Conservation (phyloP, 2,329 filamentous ascomycete genomes). For the Didymosphaeria variabile region DNA sequence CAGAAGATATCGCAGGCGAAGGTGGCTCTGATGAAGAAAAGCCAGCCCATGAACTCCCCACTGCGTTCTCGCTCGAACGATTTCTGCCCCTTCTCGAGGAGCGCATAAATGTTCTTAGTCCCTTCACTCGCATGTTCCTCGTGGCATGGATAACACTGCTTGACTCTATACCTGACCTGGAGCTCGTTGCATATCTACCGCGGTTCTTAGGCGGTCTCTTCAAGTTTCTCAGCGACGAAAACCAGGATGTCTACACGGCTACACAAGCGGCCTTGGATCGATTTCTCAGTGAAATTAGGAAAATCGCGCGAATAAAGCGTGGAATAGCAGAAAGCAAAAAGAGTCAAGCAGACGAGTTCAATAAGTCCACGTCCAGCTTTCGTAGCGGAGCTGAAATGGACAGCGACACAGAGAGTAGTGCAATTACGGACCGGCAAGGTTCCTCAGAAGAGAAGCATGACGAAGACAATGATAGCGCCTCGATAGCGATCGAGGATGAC, state of each 20-base stretch:
- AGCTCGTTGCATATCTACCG: slow-evolving; percentile 90
- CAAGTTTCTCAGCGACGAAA: slow-evolving; percentile 90
- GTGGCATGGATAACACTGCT: slow-evolving; percentile 95
- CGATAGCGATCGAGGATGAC: slow-evolving; percentile 46
- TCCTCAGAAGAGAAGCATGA: slow-evolving; percentile 62
- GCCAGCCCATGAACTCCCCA: slow-evolving; percentile 64
- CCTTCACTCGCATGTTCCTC: slow-evolving; percentile 92
- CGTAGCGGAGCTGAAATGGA: slow-evolving; percentile 41
- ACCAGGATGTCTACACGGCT: slow-evolving; percentile 91
- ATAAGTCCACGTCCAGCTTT: slow-evolving; percentile 69
- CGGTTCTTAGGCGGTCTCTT: slow-evolving; percentile 90
- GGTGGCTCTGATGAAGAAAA: slow-evolving; percentile 28
- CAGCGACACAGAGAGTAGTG: slow-evolving; percentile 68
- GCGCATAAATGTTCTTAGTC: slow-evolving; percentile 91
- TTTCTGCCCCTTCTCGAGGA: slow-evolving; percentile 96
- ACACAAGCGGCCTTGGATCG: slow-evolving; percentile 89
- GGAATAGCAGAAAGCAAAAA: slow-evolving; percentile 88
- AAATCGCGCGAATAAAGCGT: slow-evolving; percentile 91
- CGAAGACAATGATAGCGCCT: slow-evolving; percentile 49
- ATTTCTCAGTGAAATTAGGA: slow-evolving; percentile 92
- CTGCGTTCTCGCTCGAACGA: slow-evolving; percentile 86
- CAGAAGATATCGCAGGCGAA: slow-evolving; percentile 62
- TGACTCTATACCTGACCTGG: slow-evolving; percentile 95
- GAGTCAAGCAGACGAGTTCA: slow-evolving; percentile 70
- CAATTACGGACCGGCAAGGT: slow-evolving; percentile 50